Conservation (phyloP, 371 early-diverging fungal genomes). For the Zychaea mexicana region DNA sequence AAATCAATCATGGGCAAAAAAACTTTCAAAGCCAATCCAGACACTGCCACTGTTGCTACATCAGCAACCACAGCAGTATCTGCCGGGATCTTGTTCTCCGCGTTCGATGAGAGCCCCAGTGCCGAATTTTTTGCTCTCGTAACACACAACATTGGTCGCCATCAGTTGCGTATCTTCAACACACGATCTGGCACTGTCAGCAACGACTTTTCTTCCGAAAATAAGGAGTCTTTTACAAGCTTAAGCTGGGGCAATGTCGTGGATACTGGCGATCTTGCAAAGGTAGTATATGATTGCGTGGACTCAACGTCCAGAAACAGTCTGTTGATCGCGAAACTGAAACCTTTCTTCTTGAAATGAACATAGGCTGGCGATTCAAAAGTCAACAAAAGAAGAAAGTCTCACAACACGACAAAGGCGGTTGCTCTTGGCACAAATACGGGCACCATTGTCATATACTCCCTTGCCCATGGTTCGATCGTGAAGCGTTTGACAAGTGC, state of each 20-base stretch:
- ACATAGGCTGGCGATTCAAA: slow-evolving; percentile 21
- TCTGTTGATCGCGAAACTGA: too few relatives aligned
- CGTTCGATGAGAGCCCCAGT: slow-evolving; percentile 54
- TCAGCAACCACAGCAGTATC: slow-evolving; percentile 13
- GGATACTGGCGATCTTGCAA: slow-evolving; percentile 42
- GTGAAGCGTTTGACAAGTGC: slow-evolving; percentile 48
- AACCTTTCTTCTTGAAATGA: not conserved
- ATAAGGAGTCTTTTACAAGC: slow-evolving; percentile 64
- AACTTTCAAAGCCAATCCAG: slow-evolving; percentile 17
- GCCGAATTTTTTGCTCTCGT: slow-evolving; percentile 71
- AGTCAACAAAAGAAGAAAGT: slow-evolving; percentile 55
- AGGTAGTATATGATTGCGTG: slow-evolving; percentile 20
- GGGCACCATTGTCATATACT: slow-evolving; percentile 68
- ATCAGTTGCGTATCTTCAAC: slow-evolving; percentile 72
- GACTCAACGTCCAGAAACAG: too few relatives aligned
- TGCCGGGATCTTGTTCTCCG: slow-evolving; percentile 50
- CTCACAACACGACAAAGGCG: slow-evolving; percentile 40
- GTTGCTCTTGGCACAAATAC: slow-evolving; percentile 68
- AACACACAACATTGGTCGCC: slow-evolving; percentile 70
- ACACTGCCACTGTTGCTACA: slow-evolving; percentile 15
- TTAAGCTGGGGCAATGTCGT: slow-evolving; percentile 64
- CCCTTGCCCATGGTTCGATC: slow-evolving; percentile 64
- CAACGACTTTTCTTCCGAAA: slow-evolving; percentile 59
- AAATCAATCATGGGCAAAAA: slow-evolving; percentile 6
- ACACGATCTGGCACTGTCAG: slow-evolving; percentile 67